phyloP scores from a whole-genome alignment of 108 stramenopile genomes.

The Epipyxis sp. region DNA sequence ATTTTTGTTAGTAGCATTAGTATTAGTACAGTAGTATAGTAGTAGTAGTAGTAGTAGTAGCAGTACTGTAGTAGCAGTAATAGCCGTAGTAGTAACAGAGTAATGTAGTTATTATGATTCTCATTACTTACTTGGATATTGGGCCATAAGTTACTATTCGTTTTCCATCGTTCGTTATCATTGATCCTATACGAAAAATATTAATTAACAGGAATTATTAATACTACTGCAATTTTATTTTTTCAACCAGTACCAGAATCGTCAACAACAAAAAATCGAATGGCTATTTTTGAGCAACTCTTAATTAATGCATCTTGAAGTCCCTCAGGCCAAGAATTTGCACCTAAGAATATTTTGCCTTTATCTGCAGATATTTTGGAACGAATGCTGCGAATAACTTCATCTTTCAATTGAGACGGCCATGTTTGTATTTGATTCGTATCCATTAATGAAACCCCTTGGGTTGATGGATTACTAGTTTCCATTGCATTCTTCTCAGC shows the following conservation, averaged over 20 bases:
- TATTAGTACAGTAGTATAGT: no score
- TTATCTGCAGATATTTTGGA: neutral
- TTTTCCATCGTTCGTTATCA: conserved; percentile 14
- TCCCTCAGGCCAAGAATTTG: neutral
- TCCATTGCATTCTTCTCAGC: no score
- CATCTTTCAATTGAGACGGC: neutral
- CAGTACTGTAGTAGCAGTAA: no score
- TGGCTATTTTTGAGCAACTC: conserved; percentile 8
- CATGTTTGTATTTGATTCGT: no score
- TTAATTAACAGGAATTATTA: neutral
- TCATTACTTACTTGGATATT: neutral
- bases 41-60: no score
- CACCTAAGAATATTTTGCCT: neutral
- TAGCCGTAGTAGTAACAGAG: no score
- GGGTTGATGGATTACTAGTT: no score
- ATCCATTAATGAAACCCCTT: no score
- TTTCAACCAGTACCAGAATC: conserved; percentile 16
- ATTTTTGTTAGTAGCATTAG: no score
- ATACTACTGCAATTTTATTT: neutral
- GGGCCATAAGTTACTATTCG: neutral
- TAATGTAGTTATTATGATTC: no score
- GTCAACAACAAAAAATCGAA: conserved; percentile 24
- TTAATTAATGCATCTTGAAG: neutral
- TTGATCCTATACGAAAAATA: neutral
- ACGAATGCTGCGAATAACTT: neutral